Evolutionary conservation across 306 rosid species (phyloP).

Genomic region (Trifolium dubium): DNA sequence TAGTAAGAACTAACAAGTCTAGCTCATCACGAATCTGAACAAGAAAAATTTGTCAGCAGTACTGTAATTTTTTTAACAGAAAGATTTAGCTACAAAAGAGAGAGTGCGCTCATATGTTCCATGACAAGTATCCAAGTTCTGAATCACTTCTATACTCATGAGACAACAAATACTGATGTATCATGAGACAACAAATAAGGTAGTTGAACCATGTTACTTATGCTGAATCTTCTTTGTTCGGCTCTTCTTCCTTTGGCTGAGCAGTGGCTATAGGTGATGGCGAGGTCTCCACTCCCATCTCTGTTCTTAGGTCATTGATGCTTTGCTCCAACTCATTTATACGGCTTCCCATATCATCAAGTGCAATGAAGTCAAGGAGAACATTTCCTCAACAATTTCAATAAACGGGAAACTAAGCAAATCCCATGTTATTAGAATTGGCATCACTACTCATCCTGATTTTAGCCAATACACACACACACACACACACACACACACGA

Average conservation of each 20-base stretch:
- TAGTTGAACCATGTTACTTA: constrained; percentile 31
- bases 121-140: neutral
- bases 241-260: constrained; percentile 61
- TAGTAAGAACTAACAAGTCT: neutral
- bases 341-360: constrained; percentile 96
- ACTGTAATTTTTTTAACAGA: constrained; percentile 6
- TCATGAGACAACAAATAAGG: constrained; percentile 29
- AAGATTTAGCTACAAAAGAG: constrained; percentile 36
- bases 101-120: constrained; percentile 21
- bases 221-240: constrained; percentile 67
- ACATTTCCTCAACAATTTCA: constrained; percentile 31
- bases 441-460: constrained; percentile 28
- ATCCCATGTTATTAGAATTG: constrained; percentile 23
- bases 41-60: neutral
- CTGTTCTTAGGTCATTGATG: constrained; percentile 81
- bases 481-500: too few relatives aligned
- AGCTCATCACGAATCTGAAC: neutral
- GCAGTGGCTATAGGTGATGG: constrained; percentile 68
- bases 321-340: constrained; percentile 94
- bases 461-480: constrained; percentile 35
- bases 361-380: constrained; percentile 78
- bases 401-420: constrained; percentile 29
- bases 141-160: constrained; percentile 11
- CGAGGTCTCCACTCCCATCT: constrained; percentile 94
- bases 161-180: constrained; percentile 35